Conservation (phyloP, 2,329 filamentous ascomycete genomes). For the Metarhizium brunneum region DNA sequence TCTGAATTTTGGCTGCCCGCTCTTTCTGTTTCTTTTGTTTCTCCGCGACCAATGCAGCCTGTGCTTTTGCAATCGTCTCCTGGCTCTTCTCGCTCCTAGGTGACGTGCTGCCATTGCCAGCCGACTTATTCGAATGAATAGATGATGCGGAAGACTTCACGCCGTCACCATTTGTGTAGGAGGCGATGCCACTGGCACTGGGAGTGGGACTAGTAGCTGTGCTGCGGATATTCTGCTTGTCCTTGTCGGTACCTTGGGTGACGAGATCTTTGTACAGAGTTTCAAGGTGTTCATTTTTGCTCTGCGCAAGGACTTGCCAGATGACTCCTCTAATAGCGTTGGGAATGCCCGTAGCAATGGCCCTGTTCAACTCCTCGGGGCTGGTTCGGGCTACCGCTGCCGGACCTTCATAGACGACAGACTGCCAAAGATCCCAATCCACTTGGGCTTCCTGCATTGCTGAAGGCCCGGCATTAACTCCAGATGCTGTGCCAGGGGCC, state of each 20-base stretch:
- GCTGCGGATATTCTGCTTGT: slow-evolving; percentile 50
- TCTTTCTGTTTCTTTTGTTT: slow-evolving; percentile 73
- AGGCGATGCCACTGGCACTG: slow-evolving; percentile 47
- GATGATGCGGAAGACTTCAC: slow-evolving; percentile 75
- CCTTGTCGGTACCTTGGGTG: slow-evolving; percentile 71
- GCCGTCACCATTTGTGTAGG: slow-evolving; percentile 53
- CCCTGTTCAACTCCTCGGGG: slow-evolving; percentile 78
- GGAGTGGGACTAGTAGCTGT: slow-evolving; percentile 37
- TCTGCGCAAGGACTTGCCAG: slow-evolving; percentile 94
- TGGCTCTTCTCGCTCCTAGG: slow-evolving; percentile 51
- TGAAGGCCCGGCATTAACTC: slow-evolving; percentile 67
- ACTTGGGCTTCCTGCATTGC: slow-evolving; percentile 64
- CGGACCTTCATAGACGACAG: slow-evolving; percentile 88
- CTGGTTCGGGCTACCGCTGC: slow-evolving; percentile 81
- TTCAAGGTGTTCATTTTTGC: slow-evolving; percentile 87
- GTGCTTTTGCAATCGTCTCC: slow-evolving; percentile 56
- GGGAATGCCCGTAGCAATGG: slow-evolving; percentile 89
- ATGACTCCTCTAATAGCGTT: slow-evolving; percentile 95
- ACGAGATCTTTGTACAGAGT: slow-evolving; percentile 75
- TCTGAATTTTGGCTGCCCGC: slow-evolving; percentile 62
- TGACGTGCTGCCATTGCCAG: slow-evolving; percentile 44
- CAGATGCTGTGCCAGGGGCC: slow-evolving; percentile 77
- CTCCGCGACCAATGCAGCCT: slow-evolving; percentile 54
- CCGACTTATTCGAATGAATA: slow-evolving; percentile 68
- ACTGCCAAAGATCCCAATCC: slow-evolving; percentile 99